These are phyloP conservation scores for Acanthamoeba triangularis DNA, from an alignment of 208 protist genomes.

Conservation along the genomic window DNA sequence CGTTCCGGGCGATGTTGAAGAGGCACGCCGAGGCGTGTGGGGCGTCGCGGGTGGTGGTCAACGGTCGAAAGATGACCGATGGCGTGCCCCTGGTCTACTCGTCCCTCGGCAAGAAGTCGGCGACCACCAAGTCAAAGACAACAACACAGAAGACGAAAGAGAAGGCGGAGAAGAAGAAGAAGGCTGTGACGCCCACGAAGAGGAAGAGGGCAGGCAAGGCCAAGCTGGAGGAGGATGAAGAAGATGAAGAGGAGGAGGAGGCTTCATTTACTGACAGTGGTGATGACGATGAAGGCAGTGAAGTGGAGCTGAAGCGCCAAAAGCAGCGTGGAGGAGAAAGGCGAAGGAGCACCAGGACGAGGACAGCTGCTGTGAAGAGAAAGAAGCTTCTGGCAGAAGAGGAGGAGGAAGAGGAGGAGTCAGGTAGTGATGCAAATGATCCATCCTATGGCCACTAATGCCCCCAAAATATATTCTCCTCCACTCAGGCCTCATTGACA, in stretches of 20 bases:
- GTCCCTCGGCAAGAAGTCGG: not conserved
- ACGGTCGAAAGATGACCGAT: not conserved
- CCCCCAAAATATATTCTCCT: not conserved
- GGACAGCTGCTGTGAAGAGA: too few species aligned
- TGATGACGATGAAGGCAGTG: not conserved
- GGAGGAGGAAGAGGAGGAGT: constrained; percentile 1
- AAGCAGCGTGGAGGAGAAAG: too few species aligned
- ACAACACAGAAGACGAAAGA: not conserved
- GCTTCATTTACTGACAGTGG: not conserved
- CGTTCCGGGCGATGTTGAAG: not conserved
- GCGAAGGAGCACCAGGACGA: too few species aligned
- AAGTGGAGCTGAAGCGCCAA: too few species aligned
- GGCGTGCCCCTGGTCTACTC: not conserved
- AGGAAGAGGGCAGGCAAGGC: constrained; percentile 11
- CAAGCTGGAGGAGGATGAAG: not conserved
- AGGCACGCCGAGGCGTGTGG: not conserved
- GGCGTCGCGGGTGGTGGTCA: not conserved
- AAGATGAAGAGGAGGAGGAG: not conserved
- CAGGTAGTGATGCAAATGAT: not conserved
- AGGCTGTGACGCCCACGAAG: not conserved
- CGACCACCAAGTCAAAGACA: not conserved
- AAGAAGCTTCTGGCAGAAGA: too few species aligned
- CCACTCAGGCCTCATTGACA: too few species aligned
- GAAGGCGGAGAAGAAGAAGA: not conserved
- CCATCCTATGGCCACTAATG: not conserved